A percentile compares a stretch with the other conserved stretches of the same genome.
Conservation (phyloP, 768 basidiomycete species). For the Cystoderma amianthinum region DNA sequence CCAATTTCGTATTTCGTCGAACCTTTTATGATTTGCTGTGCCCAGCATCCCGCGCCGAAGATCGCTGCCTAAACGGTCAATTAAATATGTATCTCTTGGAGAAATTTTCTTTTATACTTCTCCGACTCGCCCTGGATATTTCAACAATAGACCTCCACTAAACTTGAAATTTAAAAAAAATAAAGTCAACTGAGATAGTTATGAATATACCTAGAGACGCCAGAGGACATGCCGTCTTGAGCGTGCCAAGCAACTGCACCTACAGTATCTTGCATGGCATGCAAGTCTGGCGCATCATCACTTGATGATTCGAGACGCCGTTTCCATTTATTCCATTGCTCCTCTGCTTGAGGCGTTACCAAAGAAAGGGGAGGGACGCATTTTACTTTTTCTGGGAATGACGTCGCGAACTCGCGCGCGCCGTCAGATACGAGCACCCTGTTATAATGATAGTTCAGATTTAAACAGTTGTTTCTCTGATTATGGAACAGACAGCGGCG, state of each 20-base stretch:
- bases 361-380: slow-evolving; percentile 37
- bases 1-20: slow-evolving; percentile 34
- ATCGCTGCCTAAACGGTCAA: slow-evolving; percentile 70
- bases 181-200: not conserved
- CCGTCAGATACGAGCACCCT: slow-evolving; percentile 61
- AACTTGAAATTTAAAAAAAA: not conserved
- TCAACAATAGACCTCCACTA: slow-evolving; percentile 78
- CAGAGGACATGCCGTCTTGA: slow-evolving; percentile 47
- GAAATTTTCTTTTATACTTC: slow-evolving; percentile 48
- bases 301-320: slow-evolving; percentile 20
- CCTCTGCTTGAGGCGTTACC: slow-evolving; percentile 38
- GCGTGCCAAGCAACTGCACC: slow-evolving; percentile 62
- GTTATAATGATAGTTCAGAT: not conserved
- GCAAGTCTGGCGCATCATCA: slow-evolving; percentile 7
- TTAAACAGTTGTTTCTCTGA: not conserved
- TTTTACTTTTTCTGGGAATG: slow-evolving; percentile 14
- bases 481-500: slow-evolving; percentile 49
- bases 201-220: slow-evolving; percentile 78
- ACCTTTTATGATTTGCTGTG: slow-evolving; percentile 22
- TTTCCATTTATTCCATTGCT: slow-evolving; percentile 62
- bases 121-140: slow-evolving; percentile 66
- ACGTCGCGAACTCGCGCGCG: slow-evolving; percentile 47
- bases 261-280: slow-evolving; percentile 68
- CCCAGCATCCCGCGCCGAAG: slow-evolving; percentile 78
- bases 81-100: too few species aligned